Percentiles rank a stretch among this genome's conserved stretches.
Evolutionary conservation across 805 yeast species (phyloP).

Genomic region (Candida fluviatilis): DNA sequence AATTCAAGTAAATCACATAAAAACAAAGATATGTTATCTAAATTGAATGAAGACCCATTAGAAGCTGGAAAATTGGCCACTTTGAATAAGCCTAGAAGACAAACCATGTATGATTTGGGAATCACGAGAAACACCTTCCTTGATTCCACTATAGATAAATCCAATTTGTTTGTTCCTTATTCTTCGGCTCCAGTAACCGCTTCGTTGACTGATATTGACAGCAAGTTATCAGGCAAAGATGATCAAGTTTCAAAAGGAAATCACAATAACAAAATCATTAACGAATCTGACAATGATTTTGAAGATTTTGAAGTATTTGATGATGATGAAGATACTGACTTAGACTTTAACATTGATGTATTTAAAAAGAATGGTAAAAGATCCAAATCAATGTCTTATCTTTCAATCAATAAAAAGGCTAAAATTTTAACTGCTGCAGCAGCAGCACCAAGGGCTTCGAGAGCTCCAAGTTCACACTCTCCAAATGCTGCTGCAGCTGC

Average conservation of each 20-base stretch:
- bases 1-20: constrained; percentile 1
- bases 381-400: constrained; percentile 62
- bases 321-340: constrained; percentile 30
- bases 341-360: constrained; percentile 30
- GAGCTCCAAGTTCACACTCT: constrained; percentile 50
- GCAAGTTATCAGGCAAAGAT: constrained; percentile 3
- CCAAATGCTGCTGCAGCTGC: constrained; percentile 71
- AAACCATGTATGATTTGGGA: constrained; percentile 52
- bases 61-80: constrained; percentile 34
- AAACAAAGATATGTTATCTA: constrained; percentile 2
- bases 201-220: constrained; percentile 38
- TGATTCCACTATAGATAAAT: constrained; percentile 31
- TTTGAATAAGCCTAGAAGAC: constrained; percentile 41
- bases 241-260: constrained; percentile 5
- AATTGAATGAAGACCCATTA: constrained; percentile 21
- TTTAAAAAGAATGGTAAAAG: constrained; percentile 48
- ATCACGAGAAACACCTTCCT: constrained; percentile 37
- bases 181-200: constrained; percentile 78
- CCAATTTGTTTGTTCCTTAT: constrained; percentile 59
- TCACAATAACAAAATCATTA: constrained; percentile 1
- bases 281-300: constrained; percentile 40
- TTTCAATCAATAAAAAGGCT: constrained; percentile 46
- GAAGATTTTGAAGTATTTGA: constrained; percentile 45
- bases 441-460: constrained; percentile 77
- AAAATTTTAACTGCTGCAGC: constrained; percentile 69